Base-by-base conservation (phyloP, 306 rosid genomes). In the Trifolium pratense region DNA sequence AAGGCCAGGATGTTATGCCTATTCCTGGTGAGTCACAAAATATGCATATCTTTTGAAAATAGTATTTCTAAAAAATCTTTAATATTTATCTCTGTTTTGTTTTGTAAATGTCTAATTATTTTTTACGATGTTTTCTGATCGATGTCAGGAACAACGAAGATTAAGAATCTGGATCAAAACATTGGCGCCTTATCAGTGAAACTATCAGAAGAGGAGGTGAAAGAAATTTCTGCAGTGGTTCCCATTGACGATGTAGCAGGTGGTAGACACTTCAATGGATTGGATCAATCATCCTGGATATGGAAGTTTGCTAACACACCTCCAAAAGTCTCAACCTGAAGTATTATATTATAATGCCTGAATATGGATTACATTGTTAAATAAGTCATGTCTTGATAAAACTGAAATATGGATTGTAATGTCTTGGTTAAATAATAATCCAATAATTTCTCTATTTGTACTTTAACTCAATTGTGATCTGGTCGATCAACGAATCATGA, bases 291-390 rank as follows among this genome's bases (percentile, higher is more conserved):
- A 1, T 43, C 53, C 0, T 48, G 55, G 55, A 48, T 13, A 2
- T 36, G 94, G 90, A 71, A 78, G 46, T 70, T 48, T 43, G 86
- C 89, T 29, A 76, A 73, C 79, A 89, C 95, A 21, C 97, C 95
- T 66, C 74, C 82, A 11, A 79, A 71, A 26, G 68, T 52, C 60
- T 65, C 29, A 39, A 49, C 73, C 31, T 75, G 60, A 11, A 83
- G 49, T 82, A 71, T n/a, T n/a, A n/a, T n/a, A n/a, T n/a, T n/a
- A n/a, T 10, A 74, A 79, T 37, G 13, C 12, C 12, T 37, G 43
- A 37, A 37, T 37, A 37, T 37, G 43, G 43, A 37, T 37, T 37
- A 37, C 43, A 37, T 37, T 8, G 43, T 37, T 9, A 37, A 1
- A 29, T 29, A 29, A 34, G 6, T 5, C 39, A 34, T 34, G 9